phyloP scores from a whole-genome alignment of 257 asterid species.

The Scutellaria galericulata region DNA sequence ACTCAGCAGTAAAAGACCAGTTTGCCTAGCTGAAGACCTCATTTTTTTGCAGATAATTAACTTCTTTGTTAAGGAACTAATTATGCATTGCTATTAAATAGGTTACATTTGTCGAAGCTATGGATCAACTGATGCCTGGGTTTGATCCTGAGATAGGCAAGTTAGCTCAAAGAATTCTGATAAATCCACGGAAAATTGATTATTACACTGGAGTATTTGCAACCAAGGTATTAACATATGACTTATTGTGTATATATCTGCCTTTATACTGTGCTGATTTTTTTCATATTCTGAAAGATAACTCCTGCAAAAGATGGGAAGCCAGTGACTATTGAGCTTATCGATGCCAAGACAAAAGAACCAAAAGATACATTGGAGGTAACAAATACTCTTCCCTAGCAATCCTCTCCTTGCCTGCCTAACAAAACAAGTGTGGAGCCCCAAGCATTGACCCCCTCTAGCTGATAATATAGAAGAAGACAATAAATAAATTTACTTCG shows the following conservation, averaged over 20 bases:
- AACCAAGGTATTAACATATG: conserved; percentile 55
- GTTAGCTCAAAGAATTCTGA: conserved; percentile 76
- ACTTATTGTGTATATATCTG: conserved; percentile 14
- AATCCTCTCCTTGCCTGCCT: conserved; percentile 26
- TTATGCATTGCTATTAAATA: conserved; percentile 13
- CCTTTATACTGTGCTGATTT: conserved; percentile 18
- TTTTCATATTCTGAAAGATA: conserved; percentile 46
- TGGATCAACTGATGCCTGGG: conserved; percentile 82
- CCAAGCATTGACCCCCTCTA: neutral
- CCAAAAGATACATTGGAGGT: conserved; percentile 82
- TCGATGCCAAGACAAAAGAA: conserved; percentile 92
- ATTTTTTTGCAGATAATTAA: neutral
- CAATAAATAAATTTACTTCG: neutral
- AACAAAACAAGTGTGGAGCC: conserved; percentile 7
- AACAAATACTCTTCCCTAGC: conserved; percentile 23
- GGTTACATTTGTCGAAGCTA: conserved; percentile 53
- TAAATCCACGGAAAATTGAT: conserved; percentile 82
- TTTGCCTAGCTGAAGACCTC: conserved; percentile 1
- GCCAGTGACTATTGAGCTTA: conserved; percentile 85
- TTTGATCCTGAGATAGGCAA: conserved; percentile 90
- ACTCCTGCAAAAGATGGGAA: conserved; percentile 95
- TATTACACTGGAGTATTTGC: conserved; percentile 81
- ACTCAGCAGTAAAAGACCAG: conserved; percentile 5
- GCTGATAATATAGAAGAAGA: conserved; percentile 1
- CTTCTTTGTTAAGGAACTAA: neutral